A percentile compares a stretch with the other conserved stretches of the same genome.
Evolutionary conservation across 169 alveolate species (phyloP).

Genomic region (Cytauxzoon felis): DNA sequence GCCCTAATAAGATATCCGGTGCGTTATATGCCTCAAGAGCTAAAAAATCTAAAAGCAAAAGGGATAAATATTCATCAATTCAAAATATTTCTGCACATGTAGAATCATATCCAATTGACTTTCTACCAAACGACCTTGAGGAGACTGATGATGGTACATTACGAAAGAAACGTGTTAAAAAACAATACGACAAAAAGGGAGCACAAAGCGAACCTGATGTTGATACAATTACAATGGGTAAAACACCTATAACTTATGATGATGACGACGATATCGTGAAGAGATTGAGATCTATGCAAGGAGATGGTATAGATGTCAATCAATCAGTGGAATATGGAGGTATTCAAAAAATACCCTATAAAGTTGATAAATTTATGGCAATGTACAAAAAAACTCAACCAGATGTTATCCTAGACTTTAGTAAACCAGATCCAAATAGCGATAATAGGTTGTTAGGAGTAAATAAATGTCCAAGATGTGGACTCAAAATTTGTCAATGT

Average conservation of each 20-base stretch:
- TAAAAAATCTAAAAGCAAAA: slow-evolving; percentile 6
- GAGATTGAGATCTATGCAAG: slow-evolving; percentile 50
- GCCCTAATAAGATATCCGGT: slow-evolving; percentile 24
- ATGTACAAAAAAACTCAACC: slow-evolving; percentile 60
- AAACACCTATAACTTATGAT: slow-evolving; percentile 40
- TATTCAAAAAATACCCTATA: slow-evolving; percentile 38
- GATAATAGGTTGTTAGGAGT: slow-evolving; percentile 58
- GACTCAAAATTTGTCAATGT: slow-evolving; percentile 61
- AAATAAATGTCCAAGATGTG: slow-evolving; percentile 57
- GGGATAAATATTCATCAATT: slow-evolving; percentile 1
- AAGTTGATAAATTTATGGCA: slow-evolving; percentile 60
- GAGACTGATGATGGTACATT: slow-evolving; percentile 57
- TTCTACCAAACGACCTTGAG: slow-evolving; percentile 55
- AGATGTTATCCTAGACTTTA: slow-evolving; percentile 43
- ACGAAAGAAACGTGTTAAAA: slow-evolving; percentile 9
- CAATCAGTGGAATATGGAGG: slow-evolving; percentile 26
- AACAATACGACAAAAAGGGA: slow-evolving; percentile 38
- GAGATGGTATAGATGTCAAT: background rate
- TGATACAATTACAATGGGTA: slow-evolving; percentile 28
- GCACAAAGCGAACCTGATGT: slow-evolving; percentile 19
- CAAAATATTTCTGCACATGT: slow-evolving; percentile 31
- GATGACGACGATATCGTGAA: slow-evolving; percentile 60
- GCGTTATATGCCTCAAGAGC: slow-evolving; percentile 25
- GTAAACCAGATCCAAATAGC: slow-evolving; percentile 34
- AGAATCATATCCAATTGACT: slow-evolving; percentile 55